Conservation (phyloP, 768 basidiomycete genomes). For the Naganishia vishniacii region DNA sequence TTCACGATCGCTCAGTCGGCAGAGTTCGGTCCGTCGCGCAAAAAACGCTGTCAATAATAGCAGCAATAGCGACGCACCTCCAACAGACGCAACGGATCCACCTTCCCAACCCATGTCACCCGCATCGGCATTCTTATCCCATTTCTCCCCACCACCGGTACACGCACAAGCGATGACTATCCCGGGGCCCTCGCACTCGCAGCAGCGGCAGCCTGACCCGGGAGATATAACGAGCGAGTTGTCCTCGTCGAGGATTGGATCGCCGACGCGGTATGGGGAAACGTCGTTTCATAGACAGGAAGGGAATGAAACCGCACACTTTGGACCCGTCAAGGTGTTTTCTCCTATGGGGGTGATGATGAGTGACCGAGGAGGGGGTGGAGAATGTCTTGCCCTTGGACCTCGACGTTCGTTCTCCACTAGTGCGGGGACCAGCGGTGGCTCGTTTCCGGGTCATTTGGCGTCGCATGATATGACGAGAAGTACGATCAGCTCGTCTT, state of each 20-base stretch:
- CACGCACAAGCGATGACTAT: conserved; percentile 1
- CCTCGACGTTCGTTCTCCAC: not conserved
- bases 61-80: no score
- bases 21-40: not conserved
- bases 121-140: conserved; percentile 47
- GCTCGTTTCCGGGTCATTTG: not conserved
- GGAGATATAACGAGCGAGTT: conserved; percentile 1
- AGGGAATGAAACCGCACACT: not conserved
- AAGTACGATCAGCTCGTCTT: conserved; percentile 3
- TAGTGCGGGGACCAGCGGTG: not conserved
- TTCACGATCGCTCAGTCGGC: conserved; percentile 5
- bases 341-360: conserved; percentile 5
- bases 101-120: conserved; percentile 36
- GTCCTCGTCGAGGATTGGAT: not conserved
- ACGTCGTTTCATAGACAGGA: no score
- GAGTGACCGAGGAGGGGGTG: not conserved
- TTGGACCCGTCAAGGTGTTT: not conserved
- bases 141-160: conserved; percentile 35
- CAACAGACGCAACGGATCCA: not conserved
- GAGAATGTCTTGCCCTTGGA: not conserved
- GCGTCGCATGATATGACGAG: not conserved
- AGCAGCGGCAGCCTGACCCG: not conserved
- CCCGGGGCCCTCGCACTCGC: no score
- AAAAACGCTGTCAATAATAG: not conserved
- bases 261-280: no score